Base-by-base conservation (phyloP, 2,329 filamentous ascomycete species). In the Boeremia exigua region DNA sequence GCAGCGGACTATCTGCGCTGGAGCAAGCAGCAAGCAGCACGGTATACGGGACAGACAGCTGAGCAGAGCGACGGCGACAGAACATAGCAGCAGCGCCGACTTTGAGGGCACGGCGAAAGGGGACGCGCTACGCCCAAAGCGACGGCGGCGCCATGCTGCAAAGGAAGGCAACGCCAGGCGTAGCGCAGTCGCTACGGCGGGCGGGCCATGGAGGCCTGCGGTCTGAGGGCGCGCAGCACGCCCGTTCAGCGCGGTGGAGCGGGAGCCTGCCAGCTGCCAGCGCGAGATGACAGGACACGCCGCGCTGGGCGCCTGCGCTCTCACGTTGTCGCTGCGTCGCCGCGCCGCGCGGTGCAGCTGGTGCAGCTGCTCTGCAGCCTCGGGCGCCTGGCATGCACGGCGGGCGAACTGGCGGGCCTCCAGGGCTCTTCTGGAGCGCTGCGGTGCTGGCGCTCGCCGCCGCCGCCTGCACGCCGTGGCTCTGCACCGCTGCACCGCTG, bases 101-200 rank as follows among this genome's bases (percentile, higher is more conserved):
- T 58, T 54, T 55, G 50, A 53, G 44, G 56, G 53, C 54, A 49
- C 42, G 25, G 50, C 56, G 51, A 63, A 61, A 61, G 61, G 61
- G 50, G 59, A 60, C 30, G 49, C 56, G 56, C 58, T 59, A 53
- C 44, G 23, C 56, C 51, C 39, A 44, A 55, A 47, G 25, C 12
- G 36, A 34, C 34, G 33, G 19, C 33, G 54, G 25, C 15, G 44
- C 52, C 51, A 60, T 56, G 56, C 59, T 60, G 51, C 59, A 59
- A 65, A 51, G 56, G 60, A 47, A 58, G 50, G 54, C 57, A 39
- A 57, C 59, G 58, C 63, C 63, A 63, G 60, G 44, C 37, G 45
- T 54, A 47, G 58, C 30, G 47, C 47, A 42, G 37, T 47, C 53
- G 38, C 53, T 46, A 38, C 37, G 43, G 43, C 38, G 61, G 51